Conservation (phyloP, 495 filamentous ascomycete genomes). For the Trypethelium eluteriae region DNA sequence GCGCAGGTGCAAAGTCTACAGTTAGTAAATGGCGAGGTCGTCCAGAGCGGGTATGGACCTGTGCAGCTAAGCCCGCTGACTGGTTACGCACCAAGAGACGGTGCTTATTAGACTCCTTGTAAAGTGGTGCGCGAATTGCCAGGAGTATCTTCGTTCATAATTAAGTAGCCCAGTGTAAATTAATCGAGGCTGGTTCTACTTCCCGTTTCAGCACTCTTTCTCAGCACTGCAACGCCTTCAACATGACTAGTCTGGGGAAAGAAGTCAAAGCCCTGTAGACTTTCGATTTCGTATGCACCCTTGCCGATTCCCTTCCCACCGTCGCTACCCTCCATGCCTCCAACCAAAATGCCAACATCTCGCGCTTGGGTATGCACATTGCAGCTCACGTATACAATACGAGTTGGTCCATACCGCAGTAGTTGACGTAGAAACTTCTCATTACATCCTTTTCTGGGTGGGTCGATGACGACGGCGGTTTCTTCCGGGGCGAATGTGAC, state of each 20-base stretch:
- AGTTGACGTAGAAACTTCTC: slow-evolving; percentile 74
- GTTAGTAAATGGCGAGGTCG: slow-evolving; percentile 44
- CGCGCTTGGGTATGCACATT: slow-evolving; percentile 97
- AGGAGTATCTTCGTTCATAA: background rate
- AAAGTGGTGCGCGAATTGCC: background rate
- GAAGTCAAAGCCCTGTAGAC: slow-evolving; percentile 88
- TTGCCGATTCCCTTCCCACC: slow-evolving; percentile 38
- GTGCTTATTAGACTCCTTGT: slow-evolving; percentile 42
- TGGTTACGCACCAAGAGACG: slow-evolving; percentile 42
- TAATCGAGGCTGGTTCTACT: background rate
- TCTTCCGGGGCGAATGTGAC: slow-evolving; percentile 61
- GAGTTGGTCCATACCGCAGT: slow-evolving; percentile 60
- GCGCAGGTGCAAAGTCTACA: slow-evolving; percentile 51
- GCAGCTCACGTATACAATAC: slow-evolving; percentile 90
- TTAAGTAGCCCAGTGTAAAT: background rate
- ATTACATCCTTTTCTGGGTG: slow-evolving; percentile 91
- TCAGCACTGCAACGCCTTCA: slow-evolving; percentile 80
- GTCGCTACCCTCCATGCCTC: slow-evolving; percentile 44
- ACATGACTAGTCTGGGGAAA: slow-evolving; percentile 98
- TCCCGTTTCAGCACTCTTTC: slow-evolving; percentile 5
- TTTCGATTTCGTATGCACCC: slow-evolving; percentile 78
- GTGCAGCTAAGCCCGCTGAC: slow-evolving; percentile 48
- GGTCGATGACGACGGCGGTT: slow-evolving; percentile 86
- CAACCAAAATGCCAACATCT: slow-evolving; percentile 77
- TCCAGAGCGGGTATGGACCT: slow-evolving; percentile 47